Evolutionary conservation across 2,329 filamentous ascomycete genomes (phyloP), one percentile per base, ranked within the genome.

Genomic region (Xylariaceae sp.): DNA sequence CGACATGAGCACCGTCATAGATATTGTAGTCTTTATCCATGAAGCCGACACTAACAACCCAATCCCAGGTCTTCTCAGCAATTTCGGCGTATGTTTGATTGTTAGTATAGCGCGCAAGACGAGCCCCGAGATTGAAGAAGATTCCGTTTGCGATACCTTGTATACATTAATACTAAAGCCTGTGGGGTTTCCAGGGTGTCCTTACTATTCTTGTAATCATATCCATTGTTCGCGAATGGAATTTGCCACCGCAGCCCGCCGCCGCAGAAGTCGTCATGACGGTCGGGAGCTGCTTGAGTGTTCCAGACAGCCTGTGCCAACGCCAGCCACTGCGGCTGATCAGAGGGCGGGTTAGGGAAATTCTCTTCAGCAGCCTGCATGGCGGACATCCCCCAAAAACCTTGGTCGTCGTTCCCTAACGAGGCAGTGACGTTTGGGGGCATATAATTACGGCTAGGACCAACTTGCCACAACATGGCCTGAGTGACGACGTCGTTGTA

Each of bases 161-260:
- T 39, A n/a, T 37, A 20, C 3, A 30, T 67, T 50, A 67, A 55
- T 42, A 45, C n/a, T 26, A 13, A 23, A 32, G 9, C 13, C 2
- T 23, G 21, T 2, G 6, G 39, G n/a, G 8, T 20, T n/a, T 11
- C 10, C 6, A 3, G 3, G 9, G 6, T n/a, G 27, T 10, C 24
- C 65, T 58, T 55, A 67, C 68, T 70, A 52, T 70, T 70, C 61
- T 70, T 70, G 46, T 70, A 70, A 54, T 70, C 59, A 41, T 74
- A 75, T 55, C 84, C 84, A 29, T 74, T 77, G 65, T 86, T 85
- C 64, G 78, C 80, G 8, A 79, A 74, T 67, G 81, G 86, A 39
- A 88, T 83, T 69, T 89, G 86, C 86, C 86, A 89, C 60, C 81
- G 80, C 57, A 89, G 66, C 13, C 86, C 86, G 51, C 86, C 86